Base-by-base conservation (phyloP, 2,329 filamentous ascomycete genomes). In the Colletotrichum phormii region DNA sequence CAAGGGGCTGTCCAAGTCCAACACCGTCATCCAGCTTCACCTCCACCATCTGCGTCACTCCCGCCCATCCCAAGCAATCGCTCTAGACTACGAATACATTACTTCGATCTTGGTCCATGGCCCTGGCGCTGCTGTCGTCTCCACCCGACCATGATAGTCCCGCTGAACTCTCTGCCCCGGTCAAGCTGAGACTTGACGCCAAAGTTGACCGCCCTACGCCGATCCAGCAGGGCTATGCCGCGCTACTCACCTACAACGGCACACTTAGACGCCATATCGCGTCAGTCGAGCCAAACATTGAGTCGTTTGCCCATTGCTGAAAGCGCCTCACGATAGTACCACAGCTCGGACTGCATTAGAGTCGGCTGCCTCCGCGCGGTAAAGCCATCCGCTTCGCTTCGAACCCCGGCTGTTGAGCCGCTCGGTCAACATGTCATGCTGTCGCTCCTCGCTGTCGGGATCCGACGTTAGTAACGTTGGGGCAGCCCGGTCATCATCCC, bases 171-270 rank as follows among this genome's bases (percentile, higher is more conserved):
- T 59, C 29, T 55, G 22, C 69, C 64, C 59, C 46, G 59, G 65
- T 59, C 53, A 42, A 64, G 69, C 65, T 72, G 70, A 72, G 65
- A 26, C 15, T 35, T 46, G 57, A 15, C 31, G 7, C 64, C 42
- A 46, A 35, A 59, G 42, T 26, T 26, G 26, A 37, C 46, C 24
- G 42, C 11, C 29, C 29, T 58, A 22, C 63, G 68, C 69, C 26
- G 26, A 53, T 51, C 57, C 15, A 55, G n/a, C n/a, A 63, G 63
- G 59, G 65, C 65, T 60, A 37, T 60, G 59, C 66, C 51, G 22
- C 55, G 46, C 64, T 42, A 46, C 42, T 13, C 7, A 54, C 60
- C 37, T 29, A 18, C 24, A 15, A 42, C 59, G 46, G 37, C 26
- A 42, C 15, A 42, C 33, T 49, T n/a, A 61, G 54, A 13, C 37